phyloP scores from a whole-genome alignment of 768 basidiomycete genomes.

The Lyophyllum decastes region DNA sequence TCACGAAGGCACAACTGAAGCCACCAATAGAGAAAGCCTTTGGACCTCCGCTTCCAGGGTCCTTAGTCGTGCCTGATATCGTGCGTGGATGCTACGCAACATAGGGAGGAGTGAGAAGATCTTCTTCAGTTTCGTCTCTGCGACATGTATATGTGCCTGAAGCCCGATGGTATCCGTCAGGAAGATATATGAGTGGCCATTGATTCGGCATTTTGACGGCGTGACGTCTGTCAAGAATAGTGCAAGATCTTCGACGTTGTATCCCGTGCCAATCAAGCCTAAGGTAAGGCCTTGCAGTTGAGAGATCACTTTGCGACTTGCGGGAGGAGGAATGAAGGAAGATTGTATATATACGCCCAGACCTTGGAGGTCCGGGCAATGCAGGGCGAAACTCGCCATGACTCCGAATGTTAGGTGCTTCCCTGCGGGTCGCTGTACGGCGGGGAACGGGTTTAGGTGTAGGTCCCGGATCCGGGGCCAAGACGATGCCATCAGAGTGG shows the following conservation, averaged over 20 bases:
- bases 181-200: neutral
- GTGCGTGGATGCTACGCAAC: conserved; percentile 5
- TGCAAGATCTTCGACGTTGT: conserved; percentile 4
- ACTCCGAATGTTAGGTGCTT: conserved; percentile 3
- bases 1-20: neutral
- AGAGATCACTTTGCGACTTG: neutral
- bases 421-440: neutral
- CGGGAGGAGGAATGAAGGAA: neutral
- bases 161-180: neutral
- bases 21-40: neutral
- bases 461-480: conserved; percentile 5
- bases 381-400: neutral
- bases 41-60: conserved; percentile 4
- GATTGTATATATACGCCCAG: conserved; percentile 2
- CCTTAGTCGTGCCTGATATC: conserved; percentile 4
- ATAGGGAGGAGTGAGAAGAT: neutral
- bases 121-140: neutral
- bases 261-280: neutral
- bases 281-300: neutral
- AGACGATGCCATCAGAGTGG: conserved; percentile 2
- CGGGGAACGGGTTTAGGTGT: neutral
- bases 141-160: neutral
- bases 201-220: neutral
- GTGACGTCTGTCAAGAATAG: conserved; percentile 4
- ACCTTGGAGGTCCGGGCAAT: neutral